Evolutionary conservation across 331 rosid species (phyloP).

Genomic region (Acacia concinna): DNA sequence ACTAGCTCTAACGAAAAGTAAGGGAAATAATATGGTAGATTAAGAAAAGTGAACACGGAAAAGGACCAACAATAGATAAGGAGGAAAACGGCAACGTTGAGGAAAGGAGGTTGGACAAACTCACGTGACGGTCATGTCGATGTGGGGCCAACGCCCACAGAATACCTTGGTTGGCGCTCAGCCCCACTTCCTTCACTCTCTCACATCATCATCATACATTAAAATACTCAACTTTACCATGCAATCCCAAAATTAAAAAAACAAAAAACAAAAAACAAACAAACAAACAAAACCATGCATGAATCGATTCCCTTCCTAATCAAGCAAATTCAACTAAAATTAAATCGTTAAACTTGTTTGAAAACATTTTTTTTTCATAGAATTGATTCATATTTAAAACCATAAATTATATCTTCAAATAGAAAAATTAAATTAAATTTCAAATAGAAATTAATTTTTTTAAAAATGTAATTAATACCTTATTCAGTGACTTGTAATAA

Average conservation of each 20-base stretch:
- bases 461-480: too few relatives aligned
- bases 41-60: background rate
- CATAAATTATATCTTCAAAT: too few relatives aligned
- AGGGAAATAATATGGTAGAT: background rate
- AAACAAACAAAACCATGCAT: too few relatives aligned
- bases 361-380: too few relatives aligned
- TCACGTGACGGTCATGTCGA: conserved; percentile 82
- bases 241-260: background rate
- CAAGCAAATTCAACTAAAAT: background rate
- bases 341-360: too few relatives aligned
- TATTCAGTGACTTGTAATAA: too few relatives aligned
- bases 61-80: background rate
- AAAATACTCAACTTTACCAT: background rate
- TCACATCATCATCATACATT: conserved; percentile 24
- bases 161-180: conserved; percentile 36
- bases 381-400: too few relatives aligned
- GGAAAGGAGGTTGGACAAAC: conserved; percentile 38
- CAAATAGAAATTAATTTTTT: too few relatives aligned
- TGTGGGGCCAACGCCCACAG: conserved; percentile 51
- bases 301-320: background rate
- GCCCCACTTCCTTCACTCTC: conserved; percentile 39
- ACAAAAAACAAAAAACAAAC: too few relatives aligned
- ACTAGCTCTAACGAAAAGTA: too few relatives aligned
- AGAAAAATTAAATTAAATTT: too few relatives aligned
- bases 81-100: background rate